Evolutionary conservation across 768 basidiomycete species (phyloP).

Genomic region (Termitomyces sp.): DNA sequence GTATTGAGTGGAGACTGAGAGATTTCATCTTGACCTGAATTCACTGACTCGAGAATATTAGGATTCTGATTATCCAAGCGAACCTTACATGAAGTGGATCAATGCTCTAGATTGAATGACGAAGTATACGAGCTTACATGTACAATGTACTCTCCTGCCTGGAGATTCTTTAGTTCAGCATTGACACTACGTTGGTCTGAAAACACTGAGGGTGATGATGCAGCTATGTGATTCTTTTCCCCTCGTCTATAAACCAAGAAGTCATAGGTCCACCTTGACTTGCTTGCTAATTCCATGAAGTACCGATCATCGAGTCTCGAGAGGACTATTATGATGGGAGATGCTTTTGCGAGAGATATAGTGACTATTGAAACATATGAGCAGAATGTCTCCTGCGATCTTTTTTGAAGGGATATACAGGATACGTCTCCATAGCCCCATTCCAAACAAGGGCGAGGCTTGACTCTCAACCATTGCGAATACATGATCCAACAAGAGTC

Average conservation of each 20-base stretch:
- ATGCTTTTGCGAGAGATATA: slow-evolving; percentile 29
- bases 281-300: slow-evolving; percentile 32
- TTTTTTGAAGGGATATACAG: slow-evolving; percentile 22
- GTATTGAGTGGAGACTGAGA: background rate
- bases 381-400: background rate
- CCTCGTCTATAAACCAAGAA: slow-evolving; percentile 42
- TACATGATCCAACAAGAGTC: slow-evolving; percentile 26
- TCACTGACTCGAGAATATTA: too few relatives aligned
- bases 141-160: slow-evolving; percentile 36
- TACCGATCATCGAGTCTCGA: slow-evolving; percentile 40
- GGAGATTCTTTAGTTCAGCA: slow-evolving; percentile 28
- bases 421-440: slow-evolving; percentile 43
- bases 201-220: slow-evolving; percentile 22
- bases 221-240: slow-evolving; percentile 25
- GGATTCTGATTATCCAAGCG: slow-evolving; percentile 3
- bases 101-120: background rate
- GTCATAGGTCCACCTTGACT: slow-evolving; percentile 36
- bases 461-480: slow-evolving; percentile 28
- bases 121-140: slow-evolving; percentile 23
- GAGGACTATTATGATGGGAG: slow-evolving; percentile 40
- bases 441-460: slow-evolving; percentile 15
- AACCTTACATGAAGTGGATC: slow-evolving; percentile 3
- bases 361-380: slow-evolving; percentile 26
- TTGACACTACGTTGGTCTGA: slow-evolving; percentile 27
- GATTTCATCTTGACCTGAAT: background rate